Conservation (phyloP, 179 eudicot genomes). For the Silene coronaria region DNA sequence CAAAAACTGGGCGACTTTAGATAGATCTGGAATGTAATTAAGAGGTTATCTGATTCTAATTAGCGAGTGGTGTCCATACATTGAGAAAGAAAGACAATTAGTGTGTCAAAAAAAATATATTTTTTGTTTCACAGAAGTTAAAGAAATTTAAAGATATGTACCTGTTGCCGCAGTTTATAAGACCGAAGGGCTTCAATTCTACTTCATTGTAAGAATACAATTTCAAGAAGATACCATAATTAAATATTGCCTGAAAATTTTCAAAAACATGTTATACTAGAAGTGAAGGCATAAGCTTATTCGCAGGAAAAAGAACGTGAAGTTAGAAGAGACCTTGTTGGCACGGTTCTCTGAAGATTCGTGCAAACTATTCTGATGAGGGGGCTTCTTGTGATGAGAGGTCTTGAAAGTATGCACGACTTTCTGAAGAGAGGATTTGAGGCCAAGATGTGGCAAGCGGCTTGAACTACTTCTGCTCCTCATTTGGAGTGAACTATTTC, state of each 20-base stretch:
- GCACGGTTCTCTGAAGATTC: slow-evolving; percentile 11
- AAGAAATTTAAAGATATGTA: slow-evolving; percentile 17
- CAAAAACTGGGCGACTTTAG: neutral
- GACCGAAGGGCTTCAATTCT: slow-evolving; percentile 74
- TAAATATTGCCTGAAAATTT: slow-evolving; percentile 48
- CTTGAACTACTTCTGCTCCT: slow-evolving; percentile 19
- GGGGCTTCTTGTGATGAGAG: slow-evolving; percentile 27
- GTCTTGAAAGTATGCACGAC: slow-evolving; percentile 27
- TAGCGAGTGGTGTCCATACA: neutral
- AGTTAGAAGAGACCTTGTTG: slow-evolving; percentile 17
- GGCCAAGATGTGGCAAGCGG: slow-evolving; percentile 22
- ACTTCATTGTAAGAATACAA: slow-evolving; percentile 68
- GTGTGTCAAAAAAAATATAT: neutral
- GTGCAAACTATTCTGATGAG: neutral
- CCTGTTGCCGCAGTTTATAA: slow-evolving; percentile 90
- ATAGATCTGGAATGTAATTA: neutral
- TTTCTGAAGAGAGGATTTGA: slow-evolving; percentile 30
- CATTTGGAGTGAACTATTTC: slow-evolving; percentile 12
- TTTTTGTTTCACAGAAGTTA: neutral
- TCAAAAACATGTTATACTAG: slow-evolving; percentile 14
- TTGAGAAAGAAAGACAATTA: no score
- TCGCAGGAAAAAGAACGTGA: neutral
- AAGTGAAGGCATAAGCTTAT: neutral
- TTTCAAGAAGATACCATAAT: slow-evolving; percentile 60
- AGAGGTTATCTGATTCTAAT: neutral